Percentiles rank a stretch among this genome's conserved stretches.
Conservation (phyloP, 352 stramenopile genomes). For the Phytophthora pinifolia region DNA sequence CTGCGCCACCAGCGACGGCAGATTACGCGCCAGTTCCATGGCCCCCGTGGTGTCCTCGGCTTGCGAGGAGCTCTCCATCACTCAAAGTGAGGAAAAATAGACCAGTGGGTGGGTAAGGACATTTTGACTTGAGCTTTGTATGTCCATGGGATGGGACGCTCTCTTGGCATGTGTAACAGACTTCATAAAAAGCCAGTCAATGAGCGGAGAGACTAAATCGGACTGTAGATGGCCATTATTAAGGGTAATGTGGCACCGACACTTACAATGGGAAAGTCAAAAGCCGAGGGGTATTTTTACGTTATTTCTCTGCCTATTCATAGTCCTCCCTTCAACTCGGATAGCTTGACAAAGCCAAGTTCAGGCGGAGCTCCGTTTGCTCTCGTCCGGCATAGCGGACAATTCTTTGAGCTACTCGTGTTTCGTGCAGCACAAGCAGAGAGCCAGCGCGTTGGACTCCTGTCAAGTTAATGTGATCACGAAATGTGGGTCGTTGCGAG, state of each 20-base stretch:
- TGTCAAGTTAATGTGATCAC: too few species aligned
- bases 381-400: too few species aligned
- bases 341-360: background rate
- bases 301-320: background rate
- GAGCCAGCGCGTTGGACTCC: too few species aligned
- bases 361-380: too few species aligned
- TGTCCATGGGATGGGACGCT: conserved; percentile 9
- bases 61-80: conserved; percentile 19
- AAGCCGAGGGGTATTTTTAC: background rate
- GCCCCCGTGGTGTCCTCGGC: conserved; percentile 8
- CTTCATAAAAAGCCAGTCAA: conserved; percentile 9
- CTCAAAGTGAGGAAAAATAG: conserved; percentile 1
- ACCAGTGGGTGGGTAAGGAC: conserved; percentile 2
- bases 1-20: conserved; percentile 65
- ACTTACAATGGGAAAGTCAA: conserved; percentile 1
- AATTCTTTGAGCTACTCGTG: too few species aligned
- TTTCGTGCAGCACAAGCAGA: too few species aligned
- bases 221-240: background rate
- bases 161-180: conserved; percentile 10
- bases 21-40: conserved; percentile 54
- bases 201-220: background rate
- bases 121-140: conserved; percentile 10
- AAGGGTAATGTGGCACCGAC: background rate
- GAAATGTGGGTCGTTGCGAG: too few species aligned
- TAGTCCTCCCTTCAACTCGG: conserved; percentile 14